Conservation (phyloP, 1,284 basidiomycete species). For the Tylopilus microsporus region DNA sequence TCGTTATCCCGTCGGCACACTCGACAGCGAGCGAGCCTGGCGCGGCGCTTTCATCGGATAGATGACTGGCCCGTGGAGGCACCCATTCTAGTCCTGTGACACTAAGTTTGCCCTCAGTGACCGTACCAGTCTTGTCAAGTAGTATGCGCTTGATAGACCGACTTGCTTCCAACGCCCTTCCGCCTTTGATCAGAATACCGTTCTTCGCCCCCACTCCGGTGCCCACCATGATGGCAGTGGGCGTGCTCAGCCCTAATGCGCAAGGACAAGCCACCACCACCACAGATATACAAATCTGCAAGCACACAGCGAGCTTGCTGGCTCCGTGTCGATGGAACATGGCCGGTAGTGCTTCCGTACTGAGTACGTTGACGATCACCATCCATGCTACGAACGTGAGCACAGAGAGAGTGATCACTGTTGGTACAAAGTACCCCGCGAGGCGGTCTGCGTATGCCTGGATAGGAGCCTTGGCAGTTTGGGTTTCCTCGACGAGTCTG, state of each 20-base stretch:
- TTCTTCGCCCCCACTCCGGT: slow-evolving; percentile 96
- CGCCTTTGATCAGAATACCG: slow-evolving; percentile 98
- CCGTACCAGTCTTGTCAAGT: slow-evolving; percentile 97
- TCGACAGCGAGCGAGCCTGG: slow-evolving; percentile 44
- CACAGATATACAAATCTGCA: slow-evolving; percentile 97
- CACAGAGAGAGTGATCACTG: slow-evolving; percentile 78
- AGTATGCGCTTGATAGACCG: slow-evolving; percentile 77
- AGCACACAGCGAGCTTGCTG: slow-evolving; percentile 85
- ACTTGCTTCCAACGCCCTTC: slow-evolving; percentile 89
- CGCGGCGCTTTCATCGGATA: slow-evolving; percentile 29
- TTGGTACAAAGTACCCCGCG: slow-evolving; percentile 93
- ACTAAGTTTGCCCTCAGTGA: slow-evolving; percentile 81
- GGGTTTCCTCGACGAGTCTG: slow-evolving; percentile 94
- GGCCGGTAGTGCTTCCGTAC: slow-evolving; percentile 61
- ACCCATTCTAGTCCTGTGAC: slow-evolving; percentile 80
- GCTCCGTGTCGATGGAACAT: slow-evolving; percentile 84
- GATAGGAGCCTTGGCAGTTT: slow-evolving; percentile 96
- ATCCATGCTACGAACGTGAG: slow-evolving; percentile 88
- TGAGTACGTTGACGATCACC: slow-evolving; percentile 63
- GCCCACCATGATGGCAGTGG: slow-evolving; percentile 99
- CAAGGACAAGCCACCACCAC: slow-evolving; percentile 99
- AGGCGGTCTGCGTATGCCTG: slow-evolving; percentile 95
- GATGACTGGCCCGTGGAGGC: slow-evolving; percentile 37
- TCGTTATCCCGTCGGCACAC: slow-evolving; percentile 58
- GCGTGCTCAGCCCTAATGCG: slow-evolving; percentile 92